Evolutionary conservation across 1,139 yeast species (phyloP).

Genomic region (Hemisphaericaspora xylofermentans): DNA sequence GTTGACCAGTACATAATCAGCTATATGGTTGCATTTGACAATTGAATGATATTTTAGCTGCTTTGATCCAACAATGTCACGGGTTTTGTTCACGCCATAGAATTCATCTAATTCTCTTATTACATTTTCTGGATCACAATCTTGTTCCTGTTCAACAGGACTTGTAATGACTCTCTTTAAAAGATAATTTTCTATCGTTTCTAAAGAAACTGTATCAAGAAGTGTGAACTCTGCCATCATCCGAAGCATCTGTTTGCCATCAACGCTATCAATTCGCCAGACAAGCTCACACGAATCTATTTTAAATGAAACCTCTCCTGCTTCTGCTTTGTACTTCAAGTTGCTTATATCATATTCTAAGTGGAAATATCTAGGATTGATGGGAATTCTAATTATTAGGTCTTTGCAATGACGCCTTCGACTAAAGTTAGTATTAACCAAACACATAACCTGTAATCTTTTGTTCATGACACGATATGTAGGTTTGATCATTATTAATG

Average conservation of each 20-base stretch:
- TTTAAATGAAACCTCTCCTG: conserved; percentile 42
- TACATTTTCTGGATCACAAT: conserved; percentile 20
- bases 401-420: conserved; percentile 36
- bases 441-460: conserved; percentile 38
- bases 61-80: too few relatives aligned
- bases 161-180: conserved; percentile 3
- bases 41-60: conserved; percentile 16
- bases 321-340: conserved; percentile 41
- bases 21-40: conserved; percentile 13
- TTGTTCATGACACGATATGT: conserved; percentile 25
- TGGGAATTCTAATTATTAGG: conserved; percentile 34
- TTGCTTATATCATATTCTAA: conserved; percentile 34
- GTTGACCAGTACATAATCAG: conserved; percentile 29
- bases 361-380: conserved; percentile 34
- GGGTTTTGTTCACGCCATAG: conserved; percentile 41
- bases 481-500: conserved; percentile 41
- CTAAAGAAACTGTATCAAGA: conserved; percentile 10
- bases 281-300: conserved; percentile 51
- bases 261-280: conserved; percentile 60
- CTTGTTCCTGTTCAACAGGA: conserved; percentile 12
- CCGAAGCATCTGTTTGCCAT: conserved; percentile 45
- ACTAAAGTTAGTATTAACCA: conserved; percentile 34
- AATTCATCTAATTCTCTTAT: conserved; percentile 35
- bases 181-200: conserved; percentile 10
- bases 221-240: conserved; percentile 47